phyloP scores from a whole-genome alignment of 805 yeast genomes.

The Scheffersomyces amazonensis region DNA sequence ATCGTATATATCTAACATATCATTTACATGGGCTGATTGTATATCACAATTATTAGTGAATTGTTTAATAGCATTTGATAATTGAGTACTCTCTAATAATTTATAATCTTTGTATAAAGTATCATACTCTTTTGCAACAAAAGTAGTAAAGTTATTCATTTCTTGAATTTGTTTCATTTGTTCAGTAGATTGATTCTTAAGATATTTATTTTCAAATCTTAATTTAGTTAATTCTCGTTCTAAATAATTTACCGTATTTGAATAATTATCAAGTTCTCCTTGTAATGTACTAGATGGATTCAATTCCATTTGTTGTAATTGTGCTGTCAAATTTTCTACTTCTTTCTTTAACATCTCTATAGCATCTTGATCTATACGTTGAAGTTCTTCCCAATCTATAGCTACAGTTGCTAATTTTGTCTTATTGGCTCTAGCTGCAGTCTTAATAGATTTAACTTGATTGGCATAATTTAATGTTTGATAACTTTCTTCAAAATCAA shows the following conservation, averaged over 20 bases:
- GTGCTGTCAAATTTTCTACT: conserved; percentile 25
- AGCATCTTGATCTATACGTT: conserved; percentile 20
- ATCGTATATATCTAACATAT: conserved; percentile 13
- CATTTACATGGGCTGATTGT: conserved; percentile 6
- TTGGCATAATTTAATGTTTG: conserved; percentile 78
- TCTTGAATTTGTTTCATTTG: conserved; percentile 19
- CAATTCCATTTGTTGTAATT: conserved; percentile 11
- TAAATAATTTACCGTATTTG: conserved; percentile 26
- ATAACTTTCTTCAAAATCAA: conserved; percentile 72
- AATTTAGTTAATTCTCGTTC: conserved; percentile 27
- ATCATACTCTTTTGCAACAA: conserved; percentile 18
- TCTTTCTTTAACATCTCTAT: conserved; percentile 28
- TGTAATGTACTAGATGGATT: background rate
- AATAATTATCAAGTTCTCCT: conserved; percentile 8
- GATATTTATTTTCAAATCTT: conserved; percentile 33
- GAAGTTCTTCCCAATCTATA: conserved; percentile 31
- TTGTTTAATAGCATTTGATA: background rate
- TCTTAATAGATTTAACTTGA: conserved; percentile 66
- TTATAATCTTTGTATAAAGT: conserved; percentile 5
- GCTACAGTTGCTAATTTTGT: conserved; percentile 23
- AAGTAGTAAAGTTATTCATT: conserved; percentile 18
- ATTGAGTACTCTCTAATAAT: conserved; percentile 2
- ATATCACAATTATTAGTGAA: conserved; percentile 6
- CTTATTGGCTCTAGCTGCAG: conserved; percentile 50
- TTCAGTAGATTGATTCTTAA: conserved; percentile 18